These are phyloP conservation scores for Plicaturopsis crispa DNA, from an alignment of 768 basidiomycete species.

Conservation along the genomic window DNA sequence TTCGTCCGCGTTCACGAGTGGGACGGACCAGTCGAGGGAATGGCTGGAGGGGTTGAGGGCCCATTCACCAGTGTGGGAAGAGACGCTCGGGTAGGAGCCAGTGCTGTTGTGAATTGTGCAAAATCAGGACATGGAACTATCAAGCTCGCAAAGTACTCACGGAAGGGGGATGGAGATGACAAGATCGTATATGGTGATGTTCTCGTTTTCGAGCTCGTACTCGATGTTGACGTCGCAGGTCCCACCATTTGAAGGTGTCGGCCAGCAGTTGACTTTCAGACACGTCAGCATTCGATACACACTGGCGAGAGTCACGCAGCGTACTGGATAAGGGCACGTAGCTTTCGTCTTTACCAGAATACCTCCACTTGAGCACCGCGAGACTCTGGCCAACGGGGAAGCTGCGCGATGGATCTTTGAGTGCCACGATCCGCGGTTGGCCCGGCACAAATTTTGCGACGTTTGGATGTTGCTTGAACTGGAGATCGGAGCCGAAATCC, in stretches of 20 bases:
- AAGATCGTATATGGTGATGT: constrained; percentile 74
- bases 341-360: constrained; percentile 85
- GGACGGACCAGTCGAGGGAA: constrained; percentile 80
- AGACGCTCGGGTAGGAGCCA: constrained; percentile 81
- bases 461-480: constrained; percentile 97
- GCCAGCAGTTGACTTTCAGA: constrained; percentile 89
- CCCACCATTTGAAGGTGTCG: constrained; percentile 86
- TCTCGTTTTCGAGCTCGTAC: constrained; percentile 89
- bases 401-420: constrained; percentile 75
- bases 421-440: constrained; percentile 58
- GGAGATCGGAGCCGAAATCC: constrained; percentile 62
- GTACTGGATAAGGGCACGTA: constrained; percentile 86
- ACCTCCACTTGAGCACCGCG: constrained; percentile 89
- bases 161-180: constrained; percentile 90
- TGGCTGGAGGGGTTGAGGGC: constrained; percentile 72
- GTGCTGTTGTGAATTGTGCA: constrained; percentile 29
- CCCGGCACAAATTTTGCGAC: constrained; percentile 79
- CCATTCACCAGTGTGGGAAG: constrained; percentile 75
- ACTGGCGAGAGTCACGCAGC: constrained; percentile 22
- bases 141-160: constrained; percentile 41
- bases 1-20: constrained; percentile 53
- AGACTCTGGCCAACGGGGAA: constrained; percentile 88
- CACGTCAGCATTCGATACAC: background rate
- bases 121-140: constrained; percentile 1
- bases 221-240: constrained; percentile 93